Conservation (phyloP, 371 early-diverging fungal species). For the Gilbertella persicaria region DNA sequence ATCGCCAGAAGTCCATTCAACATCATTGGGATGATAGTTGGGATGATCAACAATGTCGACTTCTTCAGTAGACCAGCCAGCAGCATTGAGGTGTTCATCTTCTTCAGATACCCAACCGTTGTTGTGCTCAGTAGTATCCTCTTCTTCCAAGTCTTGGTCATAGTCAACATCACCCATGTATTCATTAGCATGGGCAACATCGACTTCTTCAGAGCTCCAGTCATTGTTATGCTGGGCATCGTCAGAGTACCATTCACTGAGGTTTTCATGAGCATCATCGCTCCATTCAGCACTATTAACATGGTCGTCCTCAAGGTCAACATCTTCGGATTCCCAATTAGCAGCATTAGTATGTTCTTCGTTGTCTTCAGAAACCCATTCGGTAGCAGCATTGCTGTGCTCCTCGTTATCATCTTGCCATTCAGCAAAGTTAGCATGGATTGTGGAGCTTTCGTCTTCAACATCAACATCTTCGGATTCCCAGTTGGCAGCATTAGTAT, state of each 20-base stretch:
- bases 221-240: constrained; percentile 11
- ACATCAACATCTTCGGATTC: constrained; percentile 11
- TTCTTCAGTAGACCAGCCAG: constrained; percentile 9
- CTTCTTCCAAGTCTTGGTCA: constrained; percentile 7
- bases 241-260: constrained; percentile 15
- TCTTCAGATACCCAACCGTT: neutral
- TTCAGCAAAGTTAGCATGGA: constrained; percentile 18
- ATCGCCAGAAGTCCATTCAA: constrained; percentile 19
- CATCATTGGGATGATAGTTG: constrained; percentile 8
- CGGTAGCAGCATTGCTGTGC: constrained; percentile 6
- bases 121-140: neutral
- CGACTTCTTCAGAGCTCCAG: constrained; percentile 18
- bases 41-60: neutral
- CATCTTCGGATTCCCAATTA: constrained; percentile 13
- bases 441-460: neutral
- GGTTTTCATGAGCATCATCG: neutral
- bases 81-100: constrained; percentile 8
- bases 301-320: constrained; percentile 1
- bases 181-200: constrained; percentile 2
- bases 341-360: constrained; percentile 9
- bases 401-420: constrained; percentile 22
- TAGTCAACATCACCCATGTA: constrained; percentile 1
- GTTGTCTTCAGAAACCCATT: constrained; percentile 18
- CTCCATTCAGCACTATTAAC: constrained; percentile 2
- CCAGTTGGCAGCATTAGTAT: constrained; percentile 6